Percentiles rank a stretch among this genome's conserved stretches.
phyloP scores from a whole-genome alignment of 2,329 filamentous ascomycete species.

The Parastagonospora avenae region DNA sequence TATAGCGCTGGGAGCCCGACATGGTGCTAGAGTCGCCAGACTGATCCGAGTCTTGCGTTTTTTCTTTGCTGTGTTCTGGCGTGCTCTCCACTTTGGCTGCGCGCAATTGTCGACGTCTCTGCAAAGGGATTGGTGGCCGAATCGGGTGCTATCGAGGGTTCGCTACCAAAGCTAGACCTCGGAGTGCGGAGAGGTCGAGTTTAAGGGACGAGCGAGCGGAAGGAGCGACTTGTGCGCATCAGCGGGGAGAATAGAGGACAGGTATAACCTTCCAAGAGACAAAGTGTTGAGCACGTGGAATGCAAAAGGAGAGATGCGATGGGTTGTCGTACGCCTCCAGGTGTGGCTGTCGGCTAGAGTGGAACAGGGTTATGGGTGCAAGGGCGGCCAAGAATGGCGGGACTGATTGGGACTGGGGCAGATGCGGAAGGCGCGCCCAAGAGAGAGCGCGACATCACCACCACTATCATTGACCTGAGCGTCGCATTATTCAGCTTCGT shows the following conservation, averaged over 20 bases:
- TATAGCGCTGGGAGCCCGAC: conserved; percentile 73
- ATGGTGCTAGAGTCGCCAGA: conserved; percentile 60
- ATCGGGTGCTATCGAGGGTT: too few relatives aligned
- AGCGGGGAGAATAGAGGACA: neutral
- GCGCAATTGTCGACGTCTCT: conserved; percentile 1
- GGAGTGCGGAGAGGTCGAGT: neutral
- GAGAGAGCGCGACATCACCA: too few relatives aligned
- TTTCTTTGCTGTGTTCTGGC: conserved; percentile 23
- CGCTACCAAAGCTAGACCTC: too few relatives aligned
- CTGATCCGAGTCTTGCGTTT: conserved; percentile 15
- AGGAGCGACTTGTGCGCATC: conserved; percentile 16
- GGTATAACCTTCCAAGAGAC: neutral
- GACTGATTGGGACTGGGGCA: too few relatives aligned
- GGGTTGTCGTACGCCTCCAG: conserved; percentile 9
- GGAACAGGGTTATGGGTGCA: neutral
- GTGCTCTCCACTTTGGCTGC: conserved; percentile 37
- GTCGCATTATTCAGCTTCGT: too few relatives aligned
- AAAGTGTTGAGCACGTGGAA: neutral
- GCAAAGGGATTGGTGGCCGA: neutral
- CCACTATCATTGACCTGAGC: too few relatives aligned
- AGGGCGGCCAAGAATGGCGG: neutral
- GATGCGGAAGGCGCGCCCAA: too few relatives aligned
- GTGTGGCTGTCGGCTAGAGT: conserved; percentile 19
- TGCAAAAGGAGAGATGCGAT: conserved; percentile 17
- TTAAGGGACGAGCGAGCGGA: conserved; percentile 9